These are phyloP conservation scores for Wickerhamomyces sydowiorum DNA, from an alignment of 805 yeast species.

Conservation along the genomic window DNA sequence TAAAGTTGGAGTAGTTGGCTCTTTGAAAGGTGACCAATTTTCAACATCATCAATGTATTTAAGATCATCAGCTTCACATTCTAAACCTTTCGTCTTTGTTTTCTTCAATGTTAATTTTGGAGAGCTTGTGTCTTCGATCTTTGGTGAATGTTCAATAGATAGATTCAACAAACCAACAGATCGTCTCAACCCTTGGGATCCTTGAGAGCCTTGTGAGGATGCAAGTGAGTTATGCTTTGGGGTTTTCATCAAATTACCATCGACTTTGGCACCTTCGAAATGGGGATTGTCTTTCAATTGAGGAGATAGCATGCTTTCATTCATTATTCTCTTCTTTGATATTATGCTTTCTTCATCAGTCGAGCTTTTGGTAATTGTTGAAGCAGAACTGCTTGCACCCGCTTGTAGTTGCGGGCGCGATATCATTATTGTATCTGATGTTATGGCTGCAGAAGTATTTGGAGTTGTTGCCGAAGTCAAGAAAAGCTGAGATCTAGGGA, in stretches of 20 bases:
- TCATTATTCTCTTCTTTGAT: constrained; percentile 21
- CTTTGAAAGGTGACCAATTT: constrained; percentile 26
- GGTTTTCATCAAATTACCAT: constrained; percentile 9
- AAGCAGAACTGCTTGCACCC: neutral
- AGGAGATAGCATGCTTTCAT: constrained; percentile 21
- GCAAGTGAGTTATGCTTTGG: constrained; percentile 17
- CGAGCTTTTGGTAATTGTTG: neutral
- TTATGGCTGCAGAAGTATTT: too few species aligned
- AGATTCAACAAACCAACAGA: constrained; percentile 48
- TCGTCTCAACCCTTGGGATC: constrained; percentile 33
- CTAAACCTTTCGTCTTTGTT: constrained; percentile 12
- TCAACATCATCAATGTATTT: constrained; percentile 20
- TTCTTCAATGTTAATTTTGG: constrained; percentile 17
- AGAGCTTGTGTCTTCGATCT: constrained; percentile 11
- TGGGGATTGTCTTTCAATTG: constrained; percentile 16
- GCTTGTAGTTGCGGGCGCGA: constrained; percentile 2
- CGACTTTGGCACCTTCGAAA: constrained; percentile 2
- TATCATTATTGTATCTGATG: constrained; percentile 1
- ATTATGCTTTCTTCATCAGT: constrained; percentile 5
- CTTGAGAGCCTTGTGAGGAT: constrained; percentile 22
- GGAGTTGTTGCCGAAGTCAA: too few species aligned
- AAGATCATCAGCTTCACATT: constrained; percentile 11
- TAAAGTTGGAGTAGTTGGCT: constrained; percentile 20
- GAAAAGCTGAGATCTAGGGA: too few species aligned
- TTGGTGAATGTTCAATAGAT: constrained; percentile 35